Evolutionary conservation across 2,329 filamentous ascomycete genomes (phyloP), one percentile per base, ranked within the genome.

Genomic region (Cladobotryum protrusum): DNA sequence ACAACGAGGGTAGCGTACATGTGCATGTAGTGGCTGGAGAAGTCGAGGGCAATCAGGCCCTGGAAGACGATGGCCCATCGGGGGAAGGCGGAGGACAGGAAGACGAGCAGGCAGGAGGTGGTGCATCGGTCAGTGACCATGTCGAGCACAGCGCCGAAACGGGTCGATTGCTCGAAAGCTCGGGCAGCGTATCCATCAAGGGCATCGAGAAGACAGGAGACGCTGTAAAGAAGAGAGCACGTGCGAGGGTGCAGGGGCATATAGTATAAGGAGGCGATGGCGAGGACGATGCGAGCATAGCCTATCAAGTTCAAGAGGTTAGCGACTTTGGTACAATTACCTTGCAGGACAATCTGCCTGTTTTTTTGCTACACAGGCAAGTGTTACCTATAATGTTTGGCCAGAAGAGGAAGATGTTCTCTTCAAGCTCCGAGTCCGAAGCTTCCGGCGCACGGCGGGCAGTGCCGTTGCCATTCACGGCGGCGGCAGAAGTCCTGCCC

Each of bases 81-180:
- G 4, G 93, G 93, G 72, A 95, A 99, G 17, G 93, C 93, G 13
- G 89, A 95, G 37, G 89, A 89, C 55, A 99, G 73, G 74, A 97
- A 99, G 45, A 97, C 91, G 44, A 99, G 81, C 60, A 99, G 73
- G 69, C 93, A 99, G 2, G 92, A 85, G 3, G 93, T 99, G 29
- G 92, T 97, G 76, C 93, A 97, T 53, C 93, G 86, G 71, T 99
- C 93, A 15, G 93, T 99, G 54, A 99, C 92, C 93, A 99, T 99
- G 73, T 99, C 93, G 56, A 99, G 79, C 33, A 99, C 92, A 32
- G 92, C 93, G 56, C 93, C 93, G 67, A 99, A 99, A 57, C 87
- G 87, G 48, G 93, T 97, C 35, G 88, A 92, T 70, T 99, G 93
- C 62, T 95, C 82, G 67, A 81, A 92, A 85, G 62, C 52, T 29